A percentile compares a stretch with the other conserved stretches of the same genome.
phyloP scores from a whole-genome alignment of 768 basidiomycete genomes.

The Pisolithus albus region DNA sequence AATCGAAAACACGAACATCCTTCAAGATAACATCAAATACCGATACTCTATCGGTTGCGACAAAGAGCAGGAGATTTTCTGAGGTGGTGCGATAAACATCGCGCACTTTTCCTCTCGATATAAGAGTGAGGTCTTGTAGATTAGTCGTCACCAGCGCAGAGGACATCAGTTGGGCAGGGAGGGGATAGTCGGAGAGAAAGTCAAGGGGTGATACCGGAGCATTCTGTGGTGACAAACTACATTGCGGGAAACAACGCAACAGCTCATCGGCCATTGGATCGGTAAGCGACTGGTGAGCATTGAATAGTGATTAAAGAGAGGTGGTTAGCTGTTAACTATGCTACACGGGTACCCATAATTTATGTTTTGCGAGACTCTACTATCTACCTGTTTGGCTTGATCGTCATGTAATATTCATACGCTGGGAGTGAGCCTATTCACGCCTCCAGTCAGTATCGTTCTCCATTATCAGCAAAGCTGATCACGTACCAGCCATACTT shows the following conservation, averaged over 20 bases:
- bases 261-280: too few species aligned
- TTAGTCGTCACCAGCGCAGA: conserved; percentile 46
- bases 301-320: too few species aligned
- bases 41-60: conserved; percentile 93
- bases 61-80: conserved; percentile 73
- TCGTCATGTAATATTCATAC: conserved; percentile 24
- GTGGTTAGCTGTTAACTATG: too few species aligned
- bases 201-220: too few species aligned
- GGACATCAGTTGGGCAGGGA: conserved; percentile 12
- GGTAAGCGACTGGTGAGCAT: too few species aligned
- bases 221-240: too few species aligned
- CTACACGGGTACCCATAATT: too few species aligned
- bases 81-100: conserved; percentile 83
- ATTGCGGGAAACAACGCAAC: neutral
- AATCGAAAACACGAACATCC: conserved; percentile 55
- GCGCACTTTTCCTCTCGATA: conserved; percentile 92
- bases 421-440: conserved; percentile 43
- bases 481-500: conserved; percentile 75
- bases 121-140: conserved; percentile 54
- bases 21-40: conserved; percentile 94
- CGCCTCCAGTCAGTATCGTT: conserved; percentile 10
- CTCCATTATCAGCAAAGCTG: neutral
- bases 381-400: too few species aligned
- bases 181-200: too few species aligned
- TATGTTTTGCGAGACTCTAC: too few species aligned